Evolutionary conservation across 2,329 filamentous ascomycete species (phyloP), one percentile per base, ranked within the genome.

Genomic region (Clonostachys chloroleuca): DNA sequence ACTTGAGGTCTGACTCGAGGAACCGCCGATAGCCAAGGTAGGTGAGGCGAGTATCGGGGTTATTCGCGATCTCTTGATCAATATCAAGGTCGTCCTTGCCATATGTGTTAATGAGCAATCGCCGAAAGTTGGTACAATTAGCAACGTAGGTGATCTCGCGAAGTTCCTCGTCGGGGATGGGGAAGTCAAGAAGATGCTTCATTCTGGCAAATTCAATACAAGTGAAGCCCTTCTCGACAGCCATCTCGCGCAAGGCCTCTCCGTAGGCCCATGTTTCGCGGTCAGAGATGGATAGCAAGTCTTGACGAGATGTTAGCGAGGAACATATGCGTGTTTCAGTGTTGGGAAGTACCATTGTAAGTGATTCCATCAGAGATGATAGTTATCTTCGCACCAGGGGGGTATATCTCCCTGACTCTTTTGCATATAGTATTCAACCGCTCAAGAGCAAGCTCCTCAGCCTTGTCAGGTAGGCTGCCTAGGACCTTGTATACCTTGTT

Each of bases 331-430:
- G 10, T 14, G 6, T 16, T 10, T 34, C 40, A 20, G 24, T 30
- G 24, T 30, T 30, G 14, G 40, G 6, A 24, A 60, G 24, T 54
- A 75, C 74, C 76, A 48, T 78, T 80, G 41, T 79, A 80, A 1
- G 74, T 70, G 14, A 80, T 62, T 0, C 77, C 77, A 52, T 80
- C 76, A 0, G 76, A 78, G 10, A 75, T 67, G 36, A 80, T 77
- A 16, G 66, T 68, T 3, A 58, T 48, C 12, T 52, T 40, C 2
- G 61, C 61, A 2, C 61, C 61, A 5, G 61, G 60, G 0, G 40
- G 6, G n/a, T 64, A 64, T 2, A 62, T 36, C 3, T 61, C 47
- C 1, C 47, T 24, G n/a, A 64, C 62, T 5, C 52, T 48, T 3
- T 33, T 18, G n/a, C 61, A 64, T 52, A 64, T 59, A 13, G 45